A percentile compares a stretch with the other conserved stretches of the same genome.
Conservation (phyloP, 345 rosid genomes). For the Melaleuca alternifolia region DNA sequence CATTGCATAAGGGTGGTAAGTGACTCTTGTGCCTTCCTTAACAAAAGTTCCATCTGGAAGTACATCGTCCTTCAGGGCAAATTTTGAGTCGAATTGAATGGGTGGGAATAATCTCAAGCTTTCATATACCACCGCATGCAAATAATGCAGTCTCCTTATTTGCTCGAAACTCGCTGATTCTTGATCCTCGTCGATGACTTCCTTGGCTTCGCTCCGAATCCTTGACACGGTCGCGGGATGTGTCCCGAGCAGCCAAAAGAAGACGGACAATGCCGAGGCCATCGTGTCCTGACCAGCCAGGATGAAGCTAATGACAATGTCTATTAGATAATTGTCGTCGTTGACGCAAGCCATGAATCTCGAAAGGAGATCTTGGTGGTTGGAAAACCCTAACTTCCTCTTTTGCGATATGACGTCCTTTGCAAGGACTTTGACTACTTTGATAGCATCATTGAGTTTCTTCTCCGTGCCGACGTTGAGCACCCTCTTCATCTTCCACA, state of each 20-base stretch:
- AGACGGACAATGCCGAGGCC: constrained; percentile 32
- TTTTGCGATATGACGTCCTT: constrained; percentile 27
- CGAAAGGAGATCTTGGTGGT: constrained; percentile 42
- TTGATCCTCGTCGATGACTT: constrained; percentile 11
- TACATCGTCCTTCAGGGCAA: constrained; percentile 21
- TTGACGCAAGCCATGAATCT: constrained; percentile 38
- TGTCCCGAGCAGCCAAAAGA: constrained; percentile 32
- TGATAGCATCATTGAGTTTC: constrained; percentile 33
- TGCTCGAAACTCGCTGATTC: constrained; percentile 19
- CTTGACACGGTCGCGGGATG: constrained; percentile 17
- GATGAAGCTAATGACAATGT: constrained; percentile 56
- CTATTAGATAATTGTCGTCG: constrained; percentile 32
- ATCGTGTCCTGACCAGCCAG: constrained; percentile 55
- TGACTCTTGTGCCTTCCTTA: constrained; percentile 49
- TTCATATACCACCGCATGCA: constrained; percentile 34
- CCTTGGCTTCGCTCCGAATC: constrained; percentile 23
- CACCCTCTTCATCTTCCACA: constrained; percentile 47
- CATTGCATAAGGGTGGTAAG: constrained; percentile 74
- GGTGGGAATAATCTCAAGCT: constrained; percentile 50
- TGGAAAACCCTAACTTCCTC: constrained; percentile 18
- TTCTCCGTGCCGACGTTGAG: constrained; percentile 46
- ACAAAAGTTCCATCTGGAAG: constrained; percentile 54
- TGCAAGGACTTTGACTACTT: constrained; percentile 30
- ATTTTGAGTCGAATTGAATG: constrained; percentile 43
- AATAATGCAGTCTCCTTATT: constrained; percentile 18